These are phyloP conservation scores for Linnemannia exigua DNA, from an alignment of 192 early-diverging fungal species.

Conservation along the genomic window DNA sequence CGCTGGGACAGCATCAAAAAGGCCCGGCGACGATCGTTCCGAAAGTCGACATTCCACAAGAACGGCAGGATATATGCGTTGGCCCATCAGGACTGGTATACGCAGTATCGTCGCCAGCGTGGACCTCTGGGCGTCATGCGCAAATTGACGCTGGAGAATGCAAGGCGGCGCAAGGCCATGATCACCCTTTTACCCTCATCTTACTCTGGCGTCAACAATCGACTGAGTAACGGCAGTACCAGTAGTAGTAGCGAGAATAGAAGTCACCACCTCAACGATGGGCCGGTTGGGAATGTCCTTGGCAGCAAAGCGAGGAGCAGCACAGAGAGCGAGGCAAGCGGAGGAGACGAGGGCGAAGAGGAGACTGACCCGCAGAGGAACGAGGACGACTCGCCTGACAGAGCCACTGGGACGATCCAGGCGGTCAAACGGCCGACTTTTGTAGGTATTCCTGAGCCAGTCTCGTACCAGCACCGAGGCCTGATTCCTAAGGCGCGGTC, in stretches of 20 bases:
- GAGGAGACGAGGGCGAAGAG: neutral
- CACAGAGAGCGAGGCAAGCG: neutral
- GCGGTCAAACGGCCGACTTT: neutral
- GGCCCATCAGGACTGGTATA: slow-evolving; percentile 28
- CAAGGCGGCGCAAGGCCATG: slow-evolving; percentile 15
- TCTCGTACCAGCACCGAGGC: slow-evolving; percentile 4
- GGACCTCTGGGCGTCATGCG: slow-evolving; percentile 14
- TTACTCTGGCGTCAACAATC: neutral
- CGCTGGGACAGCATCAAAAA: neutral
- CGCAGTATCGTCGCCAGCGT: slow-evolving; percentile 19
- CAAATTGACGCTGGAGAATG: slow-evolving; percentile 16
- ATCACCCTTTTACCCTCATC: neutral
- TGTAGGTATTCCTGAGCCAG: neutral
- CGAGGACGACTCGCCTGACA: neutral
- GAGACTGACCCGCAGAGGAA: neutral
- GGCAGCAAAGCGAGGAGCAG: neutral
- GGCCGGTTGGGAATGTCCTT: too few species aligned
- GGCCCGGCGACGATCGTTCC: neutral
- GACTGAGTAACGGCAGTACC: neutral
- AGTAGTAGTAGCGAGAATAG: neutral
- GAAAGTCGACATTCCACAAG: neutral
- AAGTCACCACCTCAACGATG: neutral
- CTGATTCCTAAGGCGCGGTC: slow-evolving; percentile 26
- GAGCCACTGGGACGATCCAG: neutral
- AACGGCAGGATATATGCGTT: slow-evolving; percentile 27